Percentiles rank a stretch among this genome's conserved stretches.
Evolutionary conservation across 208 protist genomes (phyloP).

Genomic region (Leishmania guyanensis): DNA sequence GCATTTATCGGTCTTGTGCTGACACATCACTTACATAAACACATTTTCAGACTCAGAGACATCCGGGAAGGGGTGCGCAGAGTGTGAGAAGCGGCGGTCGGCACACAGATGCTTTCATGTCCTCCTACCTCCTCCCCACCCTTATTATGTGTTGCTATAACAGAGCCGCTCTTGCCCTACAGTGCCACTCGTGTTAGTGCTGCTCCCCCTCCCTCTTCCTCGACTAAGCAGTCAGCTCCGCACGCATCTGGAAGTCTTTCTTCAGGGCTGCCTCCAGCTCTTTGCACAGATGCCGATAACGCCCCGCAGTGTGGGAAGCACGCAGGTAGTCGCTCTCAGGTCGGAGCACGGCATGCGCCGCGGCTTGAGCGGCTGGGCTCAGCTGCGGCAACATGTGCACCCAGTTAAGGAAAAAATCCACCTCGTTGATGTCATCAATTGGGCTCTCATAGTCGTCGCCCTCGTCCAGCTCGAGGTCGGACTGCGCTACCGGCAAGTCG

Average conservation of each 20-base stretch:
- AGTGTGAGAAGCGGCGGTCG: neutral
- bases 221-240: constrained; percentile 17
- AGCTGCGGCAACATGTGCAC: constrained; percentile 26
- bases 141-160: neutral
- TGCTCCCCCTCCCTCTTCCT: neutral
- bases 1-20: neutral
- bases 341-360: constrained; percentile 26
- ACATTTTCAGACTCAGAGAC: neutral
- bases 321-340: constrained; percentile 47
- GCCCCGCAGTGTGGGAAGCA: constrained; percentile 44
- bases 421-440: constrained; percentile 89
- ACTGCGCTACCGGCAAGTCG: constrained; percentile 14
- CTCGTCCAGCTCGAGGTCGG: constrained; percentile 57
- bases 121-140: neutral
- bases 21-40: neutral
- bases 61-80: neutral
- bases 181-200: neutral
- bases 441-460: constrained; percentile 87
- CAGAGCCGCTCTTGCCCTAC: neutral
- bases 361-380: constrained; percentile 22
- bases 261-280: constrained; percentile 61
- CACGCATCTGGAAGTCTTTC: constrained; percentile 46
- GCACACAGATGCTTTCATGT: neutral
- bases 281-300: constrained; percentile 54
- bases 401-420: constrained; percentile 52